phyloP scores from a whole-genome alignment of 139 green algal species.

The Chlorella sorokiniana region DNA sequence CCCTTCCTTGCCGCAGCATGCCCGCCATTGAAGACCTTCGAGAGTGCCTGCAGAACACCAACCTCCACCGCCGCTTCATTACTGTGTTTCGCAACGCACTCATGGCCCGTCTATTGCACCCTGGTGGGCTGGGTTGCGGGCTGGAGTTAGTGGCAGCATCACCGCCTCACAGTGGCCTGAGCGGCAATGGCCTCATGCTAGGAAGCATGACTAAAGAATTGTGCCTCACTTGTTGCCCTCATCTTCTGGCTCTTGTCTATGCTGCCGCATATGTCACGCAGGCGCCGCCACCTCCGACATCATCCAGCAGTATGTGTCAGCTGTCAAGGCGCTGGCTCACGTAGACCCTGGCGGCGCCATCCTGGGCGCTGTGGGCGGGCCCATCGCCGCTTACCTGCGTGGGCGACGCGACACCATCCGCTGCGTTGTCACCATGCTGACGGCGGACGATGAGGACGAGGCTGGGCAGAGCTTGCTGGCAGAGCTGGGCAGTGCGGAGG shows the following conservation, averaged over 20 bases:
- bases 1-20: slow-evolving; percentile 29
- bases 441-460: slow-evolving; percentile 63
- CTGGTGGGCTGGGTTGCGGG: slow-evolving; percentile 31
- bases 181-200: no score
- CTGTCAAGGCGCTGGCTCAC: slow-evolving; percentile 77
- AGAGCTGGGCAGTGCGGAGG: slow-evolving; percentile 63
- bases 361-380: slow-evolving; percentile 75
- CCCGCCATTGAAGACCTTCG: slow-evolving; percentile 74
- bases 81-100: slow-evolving; percentile 37
- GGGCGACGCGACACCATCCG: slow-evolving; percentile 83
- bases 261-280: slow-evolving; percentile 36
- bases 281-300: slow-evolving; percentile 91
- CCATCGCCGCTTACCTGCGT: slow-evolving; percentile 83
- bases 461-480: slow-evolving; percentile 56
- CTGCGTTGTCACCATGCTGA: slow-evolving; percentile 93
- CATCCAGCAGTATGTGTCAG: slow-evolving; percentile 87
- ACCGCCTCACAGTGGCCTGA: no score
- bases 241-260: background rate
- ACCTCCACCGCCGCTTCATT: slow-evolving; percentile 56
- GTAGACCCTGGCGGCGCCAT: slow-evolving; percentile 69
- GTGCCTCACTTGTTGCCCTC: background rate
- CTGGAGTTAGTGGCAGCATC: no score
- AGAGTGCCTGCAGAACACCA: slow-evolving; percentile 77
- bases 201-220: no score
- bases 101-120: slow-evolving; percentile 74